A percentile compares a stretch with the other conserved stretches of the same genome.
phyloP scores from a whole-genome alignment of 352 stramenopile genomes.

The Globisporangium viniferum region DNA sequence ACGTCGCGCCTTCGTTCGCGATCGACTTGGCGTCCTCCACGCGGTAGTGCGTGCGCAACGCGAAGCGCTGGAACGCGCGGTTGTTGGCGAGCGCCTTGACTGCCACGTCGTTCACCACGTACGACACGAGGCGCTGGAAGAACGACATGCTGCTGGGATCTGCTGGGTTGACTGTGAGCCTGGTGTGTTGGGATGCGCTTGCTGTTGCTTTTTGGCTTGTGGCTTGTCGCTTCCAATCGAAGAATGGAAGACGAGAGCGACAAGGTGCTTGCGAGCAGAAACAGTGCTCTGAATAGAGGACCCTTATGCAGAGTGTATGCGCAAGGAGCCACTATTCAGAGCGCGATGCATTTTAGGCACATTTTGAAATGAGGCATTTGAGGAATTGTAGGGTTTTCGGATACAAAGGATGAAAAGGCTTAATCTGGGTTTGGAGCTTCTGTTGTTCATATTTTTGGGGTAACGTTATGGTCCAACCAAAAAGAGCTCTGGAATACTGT shows the following conservation, averaged over 20 bases:
- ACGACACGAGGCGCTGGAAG: conserved; percentile 76
- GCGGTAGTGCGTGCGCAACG: conserved; percentile 82
- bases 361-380: too few relatives aligned
- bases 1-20: conserved; percentile 42
- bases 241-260: neutral
- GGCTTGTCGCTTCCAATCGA: neutral
- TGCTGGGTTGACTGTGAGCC: neutral
- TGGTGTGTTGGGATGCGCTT: neutral
- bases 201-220: neutral
- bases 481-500: too few relatives aligned
- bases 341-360: neutral
- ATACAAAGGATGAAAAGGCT: too few relatives aligned
- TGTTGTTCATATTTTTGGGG: too few relatives aligned
- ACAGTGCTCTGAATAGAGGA: neutral
- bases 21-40: conserved; percentile 81
- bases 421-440: too few relatives aligned
- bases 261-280: too few relatives aligned
- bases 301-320: neutral
- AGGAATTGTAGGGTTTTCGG: too few relatives aligned
- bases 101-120: conserved; percentile 83
- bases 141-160: conserved; percentile 50
- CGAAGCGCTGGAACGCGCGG: conserved; percentile 80
- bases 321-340: neutral
- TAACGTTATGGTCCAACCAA: too few relatives aligned
- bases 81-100: conserved; percentile 83